These are phyloP conservation scores for Trypanosoma mega DNA, from an alignment of 208 protist species.

Conservation along the genomic window DNA sequence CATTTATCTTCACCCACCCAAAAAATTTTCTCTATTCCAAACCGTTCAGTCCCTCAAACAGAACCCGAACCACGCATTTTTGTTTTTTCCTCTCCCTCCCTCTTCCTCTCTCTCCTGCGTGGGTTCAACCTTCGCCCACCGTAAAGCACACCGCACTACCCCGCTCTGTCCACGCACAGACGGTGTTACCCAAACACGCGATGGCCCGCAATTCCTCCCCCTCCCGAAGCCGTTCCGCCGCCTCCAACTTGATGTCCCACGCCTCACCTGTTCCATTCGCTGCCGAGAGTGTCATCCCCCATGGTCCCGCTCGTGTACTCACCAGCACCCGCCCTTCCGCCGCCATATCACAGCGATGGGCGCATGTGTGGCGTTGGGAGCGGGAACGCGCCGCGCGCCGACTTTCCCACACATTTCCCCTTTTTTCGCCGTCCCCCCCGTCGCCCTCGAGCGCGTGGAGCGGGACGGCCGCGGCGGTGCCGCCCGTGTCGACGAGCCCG, in stretches of 20 bases:
- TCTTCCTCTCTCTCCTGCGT: background rate
- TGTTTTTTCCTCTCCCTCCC: no score
- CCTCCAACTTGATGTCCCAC: background rate
- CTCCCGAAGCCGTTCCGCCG: background rate
- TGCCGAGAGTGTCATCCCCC: background rate
- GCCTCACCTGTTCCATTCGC: background rate
- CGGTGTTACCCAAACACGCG: background rate
- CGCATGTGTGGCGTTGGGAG: background rate
- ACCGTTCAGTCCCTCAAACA: no score
- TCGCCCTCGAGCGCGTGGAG: slow-evolving; percentile 31
- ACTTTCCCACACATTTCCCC: no score
- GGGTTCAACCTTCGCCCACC: background rate
- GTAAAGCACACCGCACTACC: background rate
- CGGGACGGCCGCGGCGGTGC: slow-evolving; percentile 27
- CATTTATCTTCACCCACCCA: no score
- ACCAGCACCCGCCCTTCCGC: slow-evolving; percentile 12
- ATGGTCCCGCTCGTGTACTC: background rate
- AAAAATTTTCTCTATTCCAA: no score
- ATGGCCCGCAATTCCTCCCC: background rate
- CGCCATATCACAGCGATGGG: slow-evolving; percentile 21
- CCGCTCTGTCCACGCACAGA: background rate
- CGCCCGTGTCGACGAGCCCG: slow-evolving; percentile 57
- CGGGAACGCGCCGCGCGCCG: no score
- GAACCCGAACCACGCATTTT: no score
- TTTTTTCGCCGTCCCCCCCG: background rate